These are phyloP conservation scores for Suillus plorans DNA, from an alignment of 768 basidiomycete species.

Conservation along the genomic window DNA sequence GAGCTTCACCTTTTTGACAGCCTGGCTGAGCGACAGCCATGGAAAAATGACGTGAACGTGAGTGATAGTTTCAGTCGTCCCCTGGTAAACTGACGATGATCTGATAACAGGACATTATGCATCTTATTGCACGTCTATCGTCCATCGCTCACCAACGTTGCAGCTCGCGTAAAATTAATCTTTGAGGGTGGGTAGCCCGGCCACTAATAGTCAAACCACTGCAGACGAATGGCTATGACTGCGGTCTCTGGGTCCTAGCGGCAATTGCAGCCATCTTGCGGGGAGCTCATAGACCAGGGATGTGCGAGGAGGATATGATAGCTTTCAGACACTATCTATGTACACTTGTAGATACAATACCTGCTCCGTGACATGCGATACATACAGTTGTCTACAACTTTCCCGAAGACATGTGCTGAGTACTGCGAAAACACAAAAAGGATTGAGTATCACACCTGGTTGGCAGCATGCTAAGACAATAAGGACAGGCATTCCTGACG, in stretches of 20 bases:
- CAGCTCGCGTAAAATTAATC: background rate
- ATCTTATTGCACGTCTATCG: background rate
- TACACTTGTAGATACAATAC: background rate
- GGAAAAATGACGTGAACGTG: no score
- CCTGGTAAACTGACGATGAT: no score
- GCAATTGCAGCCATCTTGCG: conserved; percentile 17
- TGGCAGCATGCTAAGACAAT: no score
- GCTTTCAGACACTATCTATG: conserved; percentile 7
- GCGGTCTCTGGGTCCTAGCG: conserved; percentile 26
- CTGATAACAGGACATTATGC: no score
- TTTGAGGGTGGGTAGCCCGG: background rate
- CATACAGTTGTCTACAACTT: no score
- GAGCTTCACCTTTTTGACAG: no score
- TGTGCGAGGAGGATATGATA: conserved; percentile 15
- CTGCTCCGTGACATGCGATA: background rate
- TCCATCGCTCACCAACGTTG: background rate
- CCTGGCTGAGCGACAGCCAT: no score
- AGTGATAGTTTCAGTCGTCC: no score
- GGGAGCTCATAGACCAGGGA: conserved; percentile 11
- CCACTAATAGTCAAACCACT: background rate
- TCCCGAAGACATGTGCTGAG: no score
- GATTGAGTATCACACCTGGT: no score
- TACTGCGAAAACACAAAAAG: no score
- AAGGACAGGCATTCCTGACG: no score
- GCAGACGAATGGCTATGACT: conserved; percentile 20